phyloP scores from a whole-genome alignment of 169 alveolate species.

The Eimeria tenella region DNA sequence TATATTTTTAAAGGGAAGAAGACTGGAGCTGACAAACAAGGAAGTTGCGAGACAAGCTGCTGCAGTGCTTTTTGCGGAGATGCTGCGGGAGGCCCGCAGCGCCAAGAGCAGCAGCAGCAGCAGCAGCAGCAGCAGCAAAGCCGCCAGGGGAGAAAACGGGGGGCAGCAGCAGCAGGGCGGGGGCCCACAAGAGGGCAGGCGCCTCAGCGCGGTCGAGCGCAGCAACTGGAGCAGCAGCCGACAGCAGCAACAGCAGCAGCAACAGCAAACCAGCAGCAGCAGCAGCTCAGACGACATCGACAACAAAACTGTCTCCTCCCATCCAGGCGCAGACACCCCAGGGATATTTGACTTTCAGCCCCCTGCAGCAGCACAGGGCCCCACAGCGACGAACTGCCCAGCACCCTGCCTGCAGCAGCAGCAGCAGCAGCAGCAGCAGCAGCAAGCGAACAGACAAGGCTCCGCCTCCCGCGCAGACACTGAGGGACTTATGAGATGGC shows the following conservation, averaged over 20 bases:
- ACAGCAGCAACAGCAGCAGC: conserved; percentile 18
- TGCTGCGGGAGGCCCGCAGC: conserved; percentile 9
- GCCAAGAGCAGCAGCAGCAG: not conserved
- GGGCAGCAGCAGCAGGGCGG: conserved; percentile 5
- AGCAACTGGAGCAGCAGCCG: conserved; percentile 56
- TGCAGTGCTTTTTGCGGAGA: conserved; percentile 52
- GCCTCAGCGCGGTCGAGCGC: not conserved
- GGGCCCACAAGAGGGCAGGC: not conserved
- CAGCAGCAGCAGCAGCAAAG: not conserved
- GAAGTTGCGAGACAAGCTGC: conserved; percentile 58
- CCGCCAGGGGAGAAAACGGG: not conserved
- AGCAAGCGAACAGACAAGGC: no score
- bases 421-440: conserved; percentile 17
- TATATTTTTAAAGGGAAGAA: conserved; percentile 35
- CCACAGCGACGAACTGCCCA: not conserved
- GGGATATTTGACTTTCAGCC: not conserved
- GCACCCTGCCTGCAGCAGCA: not conserved
- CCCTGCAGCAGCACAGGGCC: not conserved
- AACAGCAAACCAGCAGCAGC: conserved; percentile 13
- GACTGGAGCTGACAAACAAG: conserved; percentile 60
- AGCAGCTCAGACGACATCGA: conserved; percentile 4
- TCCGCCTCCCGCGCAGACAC: not conserved
- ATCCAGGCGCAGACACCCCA: not conserved
- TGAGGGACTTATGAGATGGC: not conserved
- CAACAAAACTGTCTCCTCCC: not conserved